These are phyloP conservation scores for Volvox africanus DNA, from an alignment of 139 green algal species.

Conservation along the genomic window DNA sequence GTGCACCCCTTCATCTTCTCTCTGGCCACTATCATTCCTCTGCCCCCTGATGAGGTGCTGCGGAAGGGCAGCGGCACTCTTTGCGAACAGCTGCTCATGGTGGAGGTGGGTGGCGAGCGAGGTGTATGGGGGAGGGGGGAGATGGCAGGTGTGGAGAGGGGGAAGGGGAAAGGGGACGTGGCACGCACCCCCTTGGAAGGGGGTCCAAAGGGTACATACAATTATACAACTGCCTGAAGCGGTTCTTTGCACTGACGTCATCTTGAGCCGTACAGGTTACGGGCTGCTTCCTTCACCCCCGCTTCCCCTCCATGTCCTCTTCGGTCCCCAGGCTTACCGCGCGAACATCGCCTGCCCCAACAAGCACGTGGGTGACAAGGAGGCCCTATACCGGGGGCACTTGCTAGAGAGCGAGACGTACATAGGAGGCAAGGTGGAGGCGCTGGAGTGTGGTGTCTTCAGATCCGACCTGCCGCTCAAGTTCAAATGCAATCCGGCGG, in stretches of 20 bases:
- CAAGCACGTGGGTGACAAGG: constrained; percentile 86
- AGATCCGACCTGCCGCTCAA: constrained; percentile 91
- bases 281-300: too few relatives aligned
- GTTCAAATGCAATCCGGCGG: constrained; percentile 85
- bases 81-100: constrained; percentile 99
- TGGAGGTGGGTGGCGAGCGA: constrained; percentile 68
- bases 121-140: not conserved
- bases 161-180: not conserved
- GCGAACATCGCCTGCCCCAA: constrained; percentile 94
- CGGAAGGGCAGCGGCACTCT: constrained; percentile 96
- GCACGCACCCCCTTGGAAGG: not conserved
- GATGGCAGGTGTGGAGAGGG: constrained; percentile 49
- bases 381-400: constrained; percentile 86
- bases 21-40: constrained; percentile 97
- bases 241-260: too few relatives aligned
- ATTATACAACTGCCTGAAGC: too few relatives aligned
- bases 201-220: too few relatives aligned
- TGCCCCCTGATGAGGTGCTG: constrained; percentile 97
- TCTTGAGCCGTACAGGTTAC: too few relatives aligned
- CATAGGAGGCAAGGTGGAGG: constrained; percentile 87
- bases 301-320: too few relatives aligned
- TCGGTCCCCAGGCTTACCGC: constrained; percentile 35
- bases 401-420: constrained; percentile 98
- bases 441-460: constrained; percentile 92
- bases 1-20: constrained; percentile 99